Conservation (phyloP, 106 monocot genomes). For the Agapanthus africanus region DNA sequence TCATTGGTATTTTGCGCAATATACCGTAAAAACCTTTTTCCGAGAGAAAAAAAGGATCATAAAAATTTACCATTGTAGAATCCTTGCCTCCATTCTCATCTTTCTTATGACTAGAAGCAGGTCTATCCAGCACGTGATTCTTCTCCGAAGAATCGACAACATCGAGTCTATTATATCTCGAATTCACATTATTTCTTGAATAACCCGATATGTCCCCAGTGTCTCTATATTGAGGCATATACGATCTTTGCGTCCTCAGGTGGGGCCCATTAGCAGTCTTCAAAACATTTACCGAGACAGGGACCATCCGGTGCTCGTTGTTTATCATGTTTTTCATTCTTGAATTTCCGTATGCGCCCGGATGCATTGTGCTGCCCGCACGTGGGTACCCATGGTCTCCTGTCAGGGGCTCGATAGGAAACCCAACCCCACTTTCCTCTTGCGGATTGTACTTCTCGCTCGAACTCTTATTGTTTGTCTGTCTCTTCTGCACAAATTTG, state of each 20-base stretch:
- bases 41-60: neutral
- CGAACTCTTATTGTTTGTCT: constrained; percentile 35
- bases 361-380: constrained; percentile 23
- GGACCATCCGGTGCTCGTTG: constrained; percentile 9
- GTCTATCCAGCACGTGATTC: constrained; percentile 22
- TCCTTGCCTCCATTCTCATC: constrained; percentile 33
- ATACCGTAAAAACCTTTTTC: neutral
- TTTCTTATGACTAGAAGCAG: constrained; percentile 36
- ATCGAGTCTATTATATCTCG: constrained; percentile 35
- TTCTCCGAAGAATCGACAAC: constrained; percentile 24
- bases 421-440: constrained; percentile 25
- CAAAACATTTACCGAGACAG: constrained; percentile 13
- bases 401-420: constrained; percentile 27
- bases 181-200: constrained; percentile 23
- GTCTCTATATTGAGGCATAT: constrained; percentile 15
- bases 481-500: constrained; percentile 5
- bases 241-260: constrained; percentile 30
- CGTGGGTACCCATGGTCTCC: constrained; percentile 13
- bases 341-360: constrained; percentile 13
- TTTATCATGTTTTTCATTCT: constrained; percentile 21
- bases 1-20: neutral
- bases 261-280: constrained; percentile 20
- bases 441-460: constrained; percentile 42
- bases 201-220: constrained; percentile 13
- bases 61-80: constrained; percentile 30